Conservation (phyloP, 2,329 filamentous ascomycete genomes). For the Fonsecaea monophora region DNA sequence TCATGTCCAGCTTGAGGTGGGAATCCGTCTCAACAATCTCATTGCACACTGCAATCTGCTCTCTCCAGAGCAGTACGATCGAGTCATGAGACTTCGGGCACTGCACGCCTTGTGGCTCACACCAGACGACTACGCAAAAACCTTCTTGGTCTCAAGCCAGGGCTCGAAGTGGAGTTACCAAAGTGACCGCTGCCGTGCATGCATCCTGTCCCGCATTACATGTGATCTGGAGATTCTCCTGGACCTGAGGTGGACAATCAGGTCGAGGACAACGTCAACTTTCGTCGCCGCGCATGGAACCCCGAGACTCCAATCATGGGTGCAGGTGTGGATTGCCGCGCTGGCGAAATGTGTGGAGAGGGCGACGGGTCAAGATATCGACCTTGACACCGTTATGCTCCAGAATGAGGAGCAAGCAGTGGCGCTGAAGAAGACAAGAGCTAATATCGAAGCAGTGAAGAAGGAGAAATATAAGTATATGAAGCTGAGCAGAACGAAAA, state of each 20-base stretch:
- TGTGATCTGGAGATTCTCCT: conserved; percentile 40
- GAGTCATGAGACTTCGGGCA: conserved; percentile 41
- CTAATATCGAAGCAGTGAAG: conserved; percentile 22
- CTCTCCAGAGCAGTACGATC: conserved; percentile 31
- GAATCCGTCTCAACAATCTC: conserved; percentile 36
- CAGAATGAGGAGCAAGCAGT: conserved; percentile 22
- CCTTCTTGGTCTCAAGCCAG: conserved; percentile 17
- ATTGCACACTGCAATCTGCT: conserved; percentile 30
- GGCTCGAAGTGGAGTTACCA: conserved; percentile 42
- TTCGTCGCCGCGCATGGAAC: conserved; percentile 29
- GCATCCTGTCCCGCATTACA: conserved; percentile 47
- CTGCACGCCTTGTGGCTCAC: conserved; percentile 47
- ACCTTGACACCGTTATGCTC: conserved; percentile 21
- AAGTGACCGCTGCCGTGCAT: conserved; percentile 47
- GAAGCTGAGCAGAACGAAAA: conserved; percentile 1
- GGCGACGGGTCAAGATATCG: conserved; percentile 16
- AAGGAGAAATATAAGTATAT: conserved; percentile 18
- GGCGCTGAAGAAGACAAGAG: conserved; percentile 23
- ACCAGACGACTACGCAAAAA: conserved; percentile 23
- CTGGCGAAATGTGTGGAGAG: conserved; percentile 9
- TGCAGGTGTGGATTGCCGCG: conserved; percentile 29
- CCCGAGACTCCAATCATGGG: conserved; percentile 31
- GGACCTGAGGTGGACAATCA: conserved; percentile 42
- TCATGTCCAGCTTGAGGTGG: conserved; percentile 38
- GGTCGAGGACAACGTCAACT: conserved; percentile 26